phyloP scores from a whole-genome alignment of 2,329 filamentous ascomycete genomes.

The Talaromyces sp. region DNA sequence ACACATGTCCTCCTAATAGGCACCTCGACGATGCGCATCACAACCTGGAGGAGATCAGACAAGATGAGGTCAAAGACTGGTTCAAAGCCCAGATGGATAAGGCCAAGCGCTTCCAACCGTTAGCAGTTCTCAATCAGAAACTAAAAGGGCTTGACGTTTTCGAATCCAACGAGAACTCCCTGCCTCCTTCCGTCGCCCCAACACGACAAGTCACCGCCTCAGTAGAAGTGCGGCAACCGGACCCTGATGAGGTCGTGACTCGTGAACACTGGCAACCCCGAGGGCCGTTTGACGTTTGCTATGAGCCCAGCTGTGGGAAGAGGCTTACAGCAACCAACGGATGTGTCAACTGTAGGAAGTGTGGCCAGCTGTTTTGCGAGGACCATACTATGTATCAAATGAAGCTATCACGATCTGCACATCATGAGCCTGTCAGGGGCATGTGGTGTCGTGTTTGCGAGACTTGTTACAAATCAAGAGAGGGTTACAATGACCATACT shows the following conservation, averaged over 20 bases:
- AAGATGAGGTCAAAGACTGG: constrained; percentile 95
- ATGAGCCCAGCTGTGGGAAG: constrained; percentile 81
- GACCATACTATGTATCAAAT: constrained; percentile 99
- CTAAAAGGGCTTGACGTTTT: constrained; percentile 89
- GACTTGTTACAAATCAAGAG: constrained; percentile 96
- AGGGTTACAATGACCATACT: constrained; percentile 87
- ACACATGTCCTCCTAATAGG: constrained; percentile 35
- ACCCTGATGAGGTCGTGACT: constrained; percentile 87
- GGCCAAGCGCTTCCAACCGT: constrained; percentile 85
- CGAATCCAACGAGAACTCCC: constrained; percentile 74
- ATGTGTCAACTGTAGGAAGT: constrained; percentile 88
- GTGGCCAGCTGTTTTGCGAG: constrained; percentile 90
- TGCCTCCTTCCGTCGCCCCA: constrained; percentile 33
- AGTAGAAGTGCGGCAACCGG: constrained; percentile 43
- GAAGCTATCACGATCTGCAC: constrained; percentile 84
- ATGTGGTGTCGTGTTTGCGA: constrained; percentile 95
- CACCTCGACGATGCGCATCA: constrained; percentile 86
- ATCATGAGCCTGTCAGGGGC: constrained; percentile 83
- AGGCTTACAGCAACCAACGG: constrained; percentile 73
- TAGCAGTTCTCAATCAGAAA: constrained; percentile 89
- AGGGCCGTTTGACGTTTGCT: constrained; percentile 70
- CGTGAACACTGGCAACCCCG: constrained; percentile 82
- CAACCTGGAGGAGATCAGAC: constrained; percentile 79
- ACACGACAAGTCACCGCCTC: constrained; percentile 26
- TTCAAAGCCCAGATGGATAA: constrained; percentile 92